phyloP scores from a whole-genome alignment of 2,329 filamentous ascomycete genomes.

The Fusarium pilosicola region DNA sequence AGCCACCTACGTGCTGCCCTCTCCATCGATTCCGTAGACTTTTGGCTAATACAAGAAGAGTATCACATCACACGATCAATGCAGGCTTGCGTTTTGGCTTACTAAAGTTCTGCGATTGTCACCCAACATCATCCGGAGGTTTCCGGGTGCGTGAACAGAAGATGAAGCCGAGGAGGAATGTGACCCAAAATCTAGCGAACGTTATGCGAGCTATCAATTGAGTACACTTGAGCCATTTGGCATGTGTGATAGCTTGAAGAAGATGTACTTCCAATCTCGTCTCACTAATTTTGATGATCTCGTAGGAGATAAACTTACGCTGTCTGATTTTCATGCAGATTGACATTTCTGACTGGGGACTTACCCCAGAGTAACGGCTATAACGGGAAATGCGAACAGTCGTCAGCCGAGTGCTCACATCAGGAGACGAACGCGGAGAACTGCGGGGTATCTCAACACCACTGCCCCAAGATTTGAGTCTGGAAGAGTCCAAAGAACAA shows the following conservation, averaged over 20 bases:
- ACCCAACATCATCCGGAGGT: not conserved
- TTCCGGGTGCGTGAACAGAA: not conserved
- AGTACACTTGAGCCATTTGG: accelerated
- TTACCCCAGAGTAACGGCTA: not conserved
- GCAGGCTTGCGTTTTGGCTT: not conserved
- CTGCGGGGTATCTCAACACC: not conserved
- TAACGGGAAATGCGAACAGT: not conserved
- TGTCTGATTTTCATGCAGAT: not conserved
- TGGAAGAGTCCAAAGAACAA: not conserved
- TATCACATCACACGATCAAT: not conserved
- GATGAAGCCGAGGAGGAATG: not conserved
- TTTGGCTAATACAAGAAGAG: not conserved
- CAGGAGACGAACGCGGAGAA: not conserved
- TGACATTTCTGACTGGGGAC: accelerated
- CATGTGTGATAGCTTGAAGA: too few species aligned
- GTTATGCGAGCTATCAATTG: not conserved
- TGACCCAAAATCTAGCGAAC: not conserved
- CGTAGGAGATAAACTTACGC: too few species aligned
- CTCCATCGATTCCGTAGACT: not conserved
- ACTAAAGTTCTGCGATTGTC: not conserved
- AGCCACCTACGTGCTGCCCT: not conserved
- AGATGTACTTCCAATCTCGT: accelerated
- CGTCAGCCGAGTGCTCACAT: not conserved
- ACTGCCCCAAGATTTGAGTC: not conserved
- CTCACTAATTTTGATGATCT: not conserved